Evolutionary conservation across 371 early-diverging fungal species (phyloP).

Genomic region (Rhizomucor pusillus): DNA sequence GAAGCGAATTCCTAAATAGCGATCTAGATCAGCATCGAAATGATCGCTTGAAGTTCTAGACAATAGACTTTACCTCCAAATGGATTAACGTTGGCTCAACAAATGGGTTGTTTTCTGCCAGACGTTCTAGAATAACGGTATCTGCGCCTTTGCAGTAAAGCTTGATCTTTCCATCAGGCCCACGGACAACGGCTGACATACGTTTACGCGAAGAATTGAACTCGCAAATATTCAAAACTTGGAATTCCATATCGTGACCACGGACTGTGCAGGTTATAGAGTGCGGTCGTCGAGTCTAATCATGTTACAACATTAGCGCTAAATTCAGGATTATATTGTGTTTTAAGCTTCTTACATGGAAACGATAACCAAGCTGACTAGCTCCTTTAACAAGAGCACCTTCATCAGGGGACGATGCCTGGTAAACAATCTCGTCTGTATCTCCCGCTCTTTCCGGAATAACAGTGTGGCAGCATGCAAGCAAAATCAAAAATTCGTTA

Average conservation of each 20-base stretch:
- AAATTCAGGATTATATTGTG: no score
- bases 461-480: constrained; percentile 96
- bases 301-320: no score
- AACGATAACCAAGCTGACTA: no score
- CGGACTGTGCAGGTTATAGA: constrained; percentile 74
- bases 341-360: no score
- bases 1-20: constrained; percentile 73
- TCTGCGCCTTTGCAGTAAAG: constrained; percentile 98
- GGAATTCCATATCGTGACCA: constrained; percentile 65
- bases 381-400: constrained; percentile 87
- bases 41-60: no score
- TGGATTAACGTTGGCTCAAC: constrained; percentile 69
- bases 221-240: constrained; percentile 92
- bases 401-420: constrained; percentile 91
- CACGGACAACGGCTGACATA: constrained; percentile 89
- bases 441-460: constrained; percentile 76
- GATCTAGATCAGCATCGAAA: neutral
- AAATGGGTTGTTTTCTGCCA: constrained; percentile 71
- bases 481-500: constrained; percentile 70
- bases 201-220: constrained; percentile 98
- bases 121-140: constrained; percentile 94
- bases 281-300: constrained; percentile 72
- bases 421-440: constrained; percentile 65
- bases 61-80: constrained; percentile 52
- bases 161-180: constrained; percentile 85